Evolutionary conservation across 2,329 filamentous ascomycete species (phyloP), one percentile per base, ranked within the genome.

Genomic region (Aspergillus fumigatus): DNA sequence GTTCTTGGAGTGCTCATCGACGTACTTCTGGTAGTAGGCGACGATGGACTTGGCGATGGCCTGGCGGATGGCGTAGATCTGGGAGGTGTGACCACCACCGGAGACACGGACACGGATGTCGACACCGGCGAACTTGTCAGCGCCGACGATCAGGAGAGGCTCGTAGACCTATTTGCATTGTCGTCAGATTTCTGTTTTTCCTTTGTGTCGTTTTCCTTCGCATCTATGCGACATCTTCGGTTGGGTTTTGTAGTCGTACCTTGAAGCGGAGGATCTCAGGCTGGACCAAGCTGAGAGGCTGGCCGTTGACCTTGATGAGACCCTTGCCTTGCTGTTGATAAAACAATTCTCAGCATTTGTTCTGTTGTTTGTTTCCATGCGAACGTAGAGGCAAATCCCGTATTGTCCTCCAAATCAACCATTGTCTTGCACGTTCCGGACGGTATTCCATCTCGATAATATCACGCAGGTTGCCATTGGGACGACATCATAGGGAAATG

Each of bases 1-100:
- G 88, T 97, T 97, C 90, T 99, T 99, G 84, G 89, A 91, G 89
- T 97, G 92, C 89, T 99, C 94, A 78, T 99, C 94, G 81, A 97
- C 91, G 84, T 88, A 99, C 87, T 99, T 97, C 84, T 97, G 93
- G 89, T 97, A 97, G 89, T 97, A 97, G 80, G 92, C 89, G 75
- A 96, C 88, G 78, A 96, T 90, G 74, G 88, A 89, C 88, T 97
- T 99, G 84, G 92, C 88, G 77, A 99, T 97, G 74, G 94, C 93
- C 84, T 99, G 94, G 73, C 94, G 92, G 85, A 97, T 91, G 78
- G 94, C 94, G 82, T 97, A 97, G 81, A 96, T 86, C 82, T 97
- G 92, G 61, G 90, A 96, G 67, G 89, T 92, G 86, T 97, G 93
- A 83, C 93, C 94, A 90, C 94, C 94, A 79, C 94, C 94, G 74